These are phyloP conservation scores for Brassica balearica DNA, from an alignment of 441 rosid genomes.

Conservation along the genomic window DNA sequence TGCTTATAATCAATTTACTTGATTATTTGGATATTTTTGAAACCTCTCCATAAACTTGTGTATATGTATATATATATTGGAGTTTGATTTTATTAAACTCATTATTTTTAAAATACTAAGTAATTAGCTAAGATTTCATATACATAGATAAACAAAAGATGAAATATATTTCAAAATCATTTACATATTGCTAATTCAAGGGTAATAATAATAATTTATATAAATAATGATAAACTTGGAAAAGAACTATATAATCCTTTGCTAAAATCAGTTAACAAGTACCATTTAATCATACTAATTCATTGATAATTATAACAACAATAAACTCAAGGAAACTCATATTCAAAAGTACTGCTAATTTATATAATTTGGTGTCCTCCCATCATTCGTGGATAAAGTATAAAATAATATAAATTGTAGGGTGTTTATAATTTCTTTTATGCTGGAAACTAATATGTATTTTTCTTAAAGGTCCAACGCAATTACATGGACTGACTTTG, in stretches of 20 bases:
- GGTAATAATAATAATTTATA: too few species aligned
- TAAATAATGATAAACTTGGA: too few species aligned
- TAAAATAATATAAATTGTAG: background rate
- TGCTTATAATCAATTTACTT: background rate
- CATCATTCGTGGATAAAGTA: background rate
- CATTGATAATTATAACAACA: background rate
- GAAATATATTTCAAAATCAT: too few species aligned
- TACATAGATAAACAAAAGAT: too few species aligned
- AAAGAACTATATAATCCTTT: background rate
- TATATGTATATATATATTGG: background rate
- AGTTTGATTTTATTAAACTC: too few species aligned
- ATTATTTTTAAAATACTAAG: too few species aligned
- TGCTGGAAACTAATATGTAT: background rate
- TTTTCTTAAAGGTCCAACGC: background rate
- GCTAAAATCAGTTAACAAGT: background rate
- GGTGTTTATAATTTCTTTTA: background rate
- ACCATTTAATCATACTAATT: background rate
- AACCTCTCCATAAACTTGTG: too few species aligned
- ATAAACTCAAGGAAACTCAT: background rate
- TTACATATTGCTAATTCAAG: too few species aligned
- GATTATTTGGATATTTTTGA: background rate
- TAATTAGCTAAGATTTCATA: too few species aligned
- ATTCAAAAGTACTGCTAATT: background rate
- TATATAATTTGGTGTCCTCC: background rate
- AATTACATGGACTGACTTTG: slow-evolving; percentile 24